Evolutionary conservation across 768 basidiomycete species (phyloP), one percentile per base, ranked within the genome.

Genomic region (Trametes coccinea): DNA sequence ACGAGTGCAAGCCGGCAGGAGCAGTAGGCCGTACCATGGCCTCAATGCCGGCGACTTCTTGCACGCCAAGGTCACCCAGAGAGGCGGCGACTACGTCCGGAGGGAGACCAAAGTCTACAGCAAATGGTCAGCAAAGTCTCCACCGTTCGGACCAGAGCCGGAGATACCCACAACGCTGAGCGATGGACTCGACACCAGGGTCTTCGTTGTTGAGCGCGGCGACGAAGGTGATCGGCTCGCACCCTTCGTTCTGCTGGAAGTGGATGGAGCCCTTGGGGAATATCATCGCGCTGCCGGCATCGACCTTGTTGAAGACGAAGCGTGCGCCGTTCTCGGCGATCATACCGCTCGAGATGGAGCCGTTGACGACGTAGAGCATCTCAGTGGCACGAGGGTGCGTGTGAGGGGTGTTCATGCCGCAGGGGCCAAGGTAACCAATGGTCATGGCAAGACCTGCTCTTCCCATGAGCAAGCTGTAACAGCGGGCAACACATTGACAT

Each of bases 361-460:
- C 72, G 50, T 74, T 70, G 49, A 73, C 62, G 39, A 67, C 57
- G 59, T 71, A 73, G 55, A 71, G 56, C 33, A 76, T 64, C 68
- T 76, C 74, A 17, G 71, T 71, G 9, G 74, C 75, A 31, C 73
- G 74, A 6, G 73, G 73, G 53, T 75, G 75, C 4, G 68, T 70
- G 64, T 76, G 75, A 10, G 75, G 74, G 8, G 72, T 75, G 70
- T 76, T 74, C 71, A 72, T 67, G 6, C 71, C 72, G 57, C 73
- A 74, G 2, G 73, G 72, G 55, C 68, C 71, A 17, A 73, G 62
- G 63, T 65, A 67, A 11, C 72, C 72, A 30, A 70, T 56, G 37
- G 71, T 67, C 64, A 71, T 69, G 9, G 71, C 68, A 37, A 71
- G 60, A 17, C 56, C 67, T 68, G 22, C 5, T n/a, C 5, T 30